A percentile compares a stretch with the other conserved stretches of the same genome.
phyloP scores from a whole-genome alignment of 2,329 filamentous ascomycete genomes.

The Juglanconis sp. region DNA sequence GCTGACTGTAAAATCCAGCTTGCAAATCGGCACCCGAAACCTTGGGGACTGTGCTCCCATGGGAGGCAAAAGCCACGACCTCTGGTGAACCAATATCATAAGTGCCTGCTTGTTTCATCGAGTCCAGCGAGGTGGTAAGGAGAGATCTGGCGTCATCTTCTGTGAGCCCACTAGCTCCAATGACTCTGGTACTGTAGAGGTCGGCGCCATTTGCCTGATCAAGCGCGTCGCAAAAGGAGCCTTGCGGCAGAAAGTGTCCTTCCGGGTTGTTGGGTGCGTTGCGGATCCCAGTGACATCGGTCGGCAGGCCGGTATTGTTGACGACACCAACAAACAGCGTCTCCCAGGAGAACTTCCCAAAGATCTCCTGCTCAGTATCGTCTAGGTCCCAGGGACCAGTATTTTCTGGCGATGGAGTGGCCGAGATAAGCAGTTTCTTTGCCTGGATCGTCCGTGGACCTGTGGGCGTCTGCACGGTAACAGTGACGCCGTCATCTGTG shows the following conservation, averaged over 20 bases:
- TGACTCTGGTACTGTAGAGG: background rate
- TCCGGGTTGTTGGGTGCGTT: slow-evolving; percentile 2
- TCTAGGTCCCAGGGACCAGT: slow-evolving; percentile 30
- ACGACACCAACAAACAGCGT: slow-evolving; percentile 8
- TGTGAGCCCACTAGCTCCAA: background rate
- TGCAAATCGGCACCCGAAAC: background rate
- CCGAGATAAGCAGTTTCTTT: slow-evolving; percentile 32
- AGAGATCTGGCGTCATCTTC: background rate
- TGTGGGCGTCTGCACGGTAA: slow-evolving; percentile 22
- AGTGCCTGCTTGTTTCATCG: background rate
- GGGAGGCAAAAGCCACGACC: slow-evolving; percentile 1
- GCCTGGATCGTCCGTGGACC: slow-evolving; percentile 27
- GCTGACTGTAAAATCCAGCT: slow-evolving; percentile 4
- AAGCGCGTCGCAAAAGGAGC: slow-evolving; percentile 8
- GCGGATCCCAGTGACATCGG: slow-evolving; percentile 2
- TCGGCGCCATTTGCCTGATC: slow-evolving; percentile 1
- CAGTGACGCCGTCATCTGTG: slow-evolving; percentile 20
- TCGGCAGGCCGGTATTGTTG: background rate
- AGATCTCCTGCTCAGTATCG: slow-evolving; percentile 22
- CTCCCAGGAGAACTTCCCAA: slow-evolving; percentile 8
- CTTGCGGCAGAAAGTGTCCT: background rate
- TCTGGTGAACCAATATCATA: background rate
- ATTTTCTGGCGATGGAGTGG: slow-evolving; percentile 30
- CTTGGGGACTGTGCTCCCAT: slow-evolving; percentile 4
- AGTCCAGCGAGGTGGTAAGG: background rate